Evolutionary conservation across 768 basidiomycete species (phyloP).

Genomic region (Rhizopogon salebrosus): DNA sequence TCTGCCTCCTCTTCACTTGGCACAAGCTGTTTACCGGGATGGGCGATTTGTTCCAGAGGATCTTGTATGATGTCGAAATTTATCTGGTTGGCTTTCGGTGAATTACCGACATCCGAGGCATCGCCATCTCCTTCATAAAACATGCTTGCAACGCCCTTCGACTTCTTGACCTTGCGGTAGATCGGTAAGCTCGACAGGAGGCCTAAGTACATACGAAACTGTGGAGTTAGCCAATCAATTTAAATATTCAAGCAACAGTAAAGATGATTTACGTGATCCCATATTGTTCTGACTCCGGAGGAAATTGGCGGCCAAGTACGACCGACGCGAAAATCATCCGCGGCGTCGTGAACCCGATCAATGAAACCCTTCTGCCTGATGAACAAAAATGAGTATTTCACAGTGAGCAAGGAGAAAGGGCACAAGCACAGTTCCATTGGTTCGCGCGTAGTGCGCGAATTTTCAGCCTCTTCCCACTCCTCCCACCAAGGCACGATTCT

Average conservation of each 20-base stretch:
- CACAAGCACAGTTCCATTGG: slow-evolving; percentile 28
- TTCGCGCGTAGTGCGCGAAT: slow-evolving; percentile 12
- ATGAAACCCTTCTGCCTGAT: slow-evolving; percentile 8
- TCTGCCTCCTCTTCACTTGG: slow-evolving; percentile 11
- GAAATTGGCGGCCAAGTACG: slow-evolving; percentile 26
- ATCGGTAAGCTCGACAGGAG: slow-evolving; percentile 24
- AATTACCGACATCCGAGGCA: slow-evolving; percentile 22
- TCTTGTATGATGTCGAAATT: slow-evolving; percentile 23
- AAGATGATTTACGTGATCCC: slow-evolving; percentile 22
- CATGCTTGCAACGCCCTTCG: slow-evolving; percentile 24
- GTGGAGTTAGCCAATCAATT: slow-evolving; percentile 1
- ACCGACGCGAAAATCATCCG: slow-evolving; percentile 27
- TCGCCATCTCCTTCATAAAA: slow-evolving; percentile 21
- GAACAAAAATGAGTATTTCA: not conserved
- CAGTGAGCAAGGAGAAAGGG: not conserved
- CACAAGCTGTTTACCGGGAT: slow-evolving; percentile 25
- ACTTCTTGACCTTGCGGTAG: slow-evolving; percentile 25
- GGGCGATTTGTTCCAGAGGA: slow-evolving; percentile 21
- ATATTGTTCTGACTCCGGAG: slow-evolving; percentile 21
- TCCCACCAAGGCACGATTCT: slow-evolving; percentile 27
- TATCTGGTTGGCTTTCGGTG: slow-evolving; percentile 15
- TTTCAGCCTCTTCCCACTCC: slow-evolving; percentile 26
- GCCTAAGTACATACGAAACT: slow-evolving; percentile 29
- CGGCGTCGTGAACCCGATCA: slow-evolving; percentile 21
- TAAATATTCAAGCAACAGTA: not conserved